These are phyloP conservation scores for Alternaria ventricosa DNA, from an alignment of 2,329 filamentous ascomycete species.

Conservation along the genomic window DNA sequence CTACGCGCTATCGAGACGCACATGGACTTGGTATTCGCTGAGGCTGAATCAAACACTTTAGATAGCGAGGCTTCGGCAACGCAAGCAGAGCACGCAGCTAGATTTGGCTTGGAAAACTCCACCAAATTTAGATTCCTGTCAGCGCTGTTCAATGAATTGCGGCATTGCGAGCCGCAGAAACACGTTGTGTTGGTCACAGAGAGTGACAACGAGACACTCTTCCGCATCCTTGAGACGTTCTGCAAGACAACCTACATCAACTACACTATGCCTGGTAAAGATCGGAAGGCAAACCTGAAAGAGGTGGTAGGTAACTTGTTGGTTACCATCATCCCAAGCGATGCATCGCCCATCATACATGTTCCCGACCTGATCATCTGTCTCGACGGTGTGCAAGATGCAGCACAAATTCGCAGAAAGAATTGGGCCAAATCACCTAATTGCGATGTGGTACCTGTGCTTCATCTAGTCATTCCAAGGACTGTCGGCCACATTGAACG, in stretches of 20 bases:
- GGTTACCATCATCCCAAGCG: constrained; percentile 47
- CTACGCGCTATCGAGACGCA: constrained; percentile 41
- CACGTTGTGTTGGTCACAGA: constrained; percentile 40
- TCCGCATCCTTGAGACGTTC: constrained; percentile 36
- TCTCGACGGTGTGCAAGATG: constrained; percentile 45
- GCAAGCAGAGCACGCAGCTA: constrained; percentile 27
- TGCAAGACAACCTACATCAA: constrained; percentile 29
- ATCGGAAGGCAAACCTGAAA: constrained; percentile 10
- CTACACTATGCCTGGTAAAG: constrained; percentile 34
- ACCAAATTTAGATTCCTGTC: constrained; percentile 45
- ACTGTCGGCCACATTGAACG: constrained; percentile 54
- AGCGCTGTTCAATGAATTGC: constrained; percentile 28
- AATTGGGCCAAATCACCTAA: constrained; percentile 32
- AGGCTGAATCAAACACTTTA: constrained; percentile 16
- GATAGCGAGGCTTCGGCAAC: constrained; percentile 16
- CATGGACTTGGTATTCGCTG: constrained; percentile 38
- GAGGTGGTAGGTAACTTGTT: constrained; percentile 22
- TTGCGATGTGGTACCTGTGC: constrained; percentile 31
- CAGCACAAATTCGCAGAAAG: constrained; percentile 31
- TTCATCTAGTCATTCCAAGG: constrained; percentile 51
- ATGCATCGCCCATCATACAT: constrained; percentile 24
- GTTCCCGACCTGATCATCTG: constrained; percentile 51
- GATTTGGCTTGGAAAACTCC: constrained; percentile 39
- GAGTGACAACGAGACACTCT: constrained; percentile 28
- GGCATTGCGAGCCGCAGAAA: constrained; percentile 21